Conservation (phyloP, 2,329 filamentous ascomycete genomes). For the Aspergillus novofumigatus region DNA sequence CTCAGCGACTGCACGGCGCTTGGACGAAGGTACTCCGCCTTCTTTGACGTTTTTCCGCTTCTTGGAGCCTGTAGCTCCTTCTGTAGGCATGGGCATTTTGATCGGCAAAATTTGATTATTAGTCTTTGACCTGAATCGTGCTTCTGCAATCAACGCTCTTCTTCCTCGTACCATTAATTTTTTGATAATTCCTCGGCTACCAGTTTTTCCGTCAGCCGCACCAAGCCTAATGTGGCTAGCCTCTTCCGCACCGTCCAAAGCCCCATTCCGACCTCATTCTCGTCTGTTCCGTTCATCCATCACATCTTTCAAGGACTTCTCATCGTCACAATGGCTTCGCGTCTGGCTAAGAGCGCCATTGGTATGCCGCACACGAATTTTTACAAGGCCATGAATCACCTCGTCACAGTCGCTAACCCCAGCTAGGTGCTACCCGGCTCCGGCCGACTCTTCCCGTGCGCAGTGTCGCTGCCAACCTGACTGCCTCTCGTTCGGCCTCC, state of each 20-base stretch:
- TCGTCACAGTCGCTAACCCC: constrained; percentile 31
- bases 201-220: constrained; percentile 29
- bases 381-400: constrained; percentile 10
- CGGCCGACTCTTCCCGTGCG: constrained; percentile 75
- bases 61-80: constrained; percentile 28
- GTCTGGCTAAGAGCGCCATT: constrained; percentile 90
- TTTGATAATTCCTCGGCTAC: constrained; percentile 27
- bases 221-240: constrained; percentile 30
- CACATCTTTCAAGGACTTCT: constrained; percentile 50
- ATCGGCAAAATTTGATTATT: constrained; percentile 45
- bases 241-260: constrained; percentile 34
- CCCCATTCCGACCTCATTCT: constrained; percentile 39
- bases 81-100: constrained; percentile 27
- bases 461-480: constrained; percentile 67
- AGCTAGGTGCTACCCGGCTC: constrained; percentile 80
- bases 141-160: background rate
- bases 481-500: constrained; percentile 66
- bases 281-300: constrained; percentile 38
- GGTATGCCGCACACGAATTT: constrained; percentile 60
- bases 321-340: constrained; percentile 87
- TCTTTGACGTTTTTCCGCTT: constrained; percentile 39
- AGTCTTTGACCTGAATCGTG: constrained; percentile 27
- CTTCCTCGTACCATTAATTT: constrained; percentile 15
- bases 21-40: constrained; percentile 36
- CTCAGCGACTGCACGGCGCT: constrained; percentile 44